Base-by-base conservation (phyloP, 108 stramenopile genomes). In the Cyclotella atomus region DNA sequence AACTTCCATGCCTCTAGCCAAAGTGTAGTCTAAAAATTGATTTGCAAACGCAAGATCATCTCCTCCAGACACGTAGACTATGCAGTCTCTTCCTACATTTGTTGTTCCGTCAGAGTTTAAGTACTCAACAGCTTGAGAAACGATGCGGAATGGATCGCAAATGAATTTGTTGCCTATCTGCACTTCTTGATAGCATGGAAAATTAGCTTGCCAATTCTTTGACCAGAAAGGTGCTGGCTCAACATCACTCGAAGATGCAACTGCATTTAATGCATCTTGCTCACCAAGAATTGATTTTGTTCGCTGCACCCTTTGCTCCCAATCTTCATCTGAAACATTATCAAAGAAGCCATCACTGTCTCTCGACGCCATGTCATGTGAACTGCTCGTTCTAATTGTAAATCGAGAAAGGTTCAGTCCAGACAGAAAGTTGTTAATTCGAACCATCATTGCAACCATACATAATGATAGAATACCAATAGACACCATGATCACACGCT, bases 1-100 rank as follows among this genome's bases (percentile, higher is more conserved):
- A 29, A 55, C 20, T 56, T 70, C 62, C 2, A 35, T 15, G 41
- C 50, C 61, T 65, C 69, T 45, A 1, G 62, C 43, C 29, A 54
- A 2, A 12, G 52, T 33, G 35, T 49, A 77, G 23, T 69, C 62
- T 57, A 64, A 65, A 47, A 56, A 65, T 49, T 85, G 77, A 50
- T 80, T 80, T 0, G 43, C 57, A 29, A 81, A 82, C 59, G 86
- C 73, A 20, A 74, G 35, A 46, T 75, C 74, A 23, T 73, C 77
- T 25, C 84, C 88, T 29, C 86, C 80, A 28, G 79, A 77, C 28
- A 59, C 45, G n/a, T 89, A 89, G 5, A 89, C 76, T 12, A 89
- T 36, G 33, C 88, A 89, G 27, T 64, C 44, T 9, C 21, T 27
- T 25, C 36, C 54, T 35, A 50, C 44, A 28, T 68, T 46, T 23